Base-by-base conservation (phyloP, 768 basidiomycete genomes). In the Auriscalpium microsporum region DNA sequence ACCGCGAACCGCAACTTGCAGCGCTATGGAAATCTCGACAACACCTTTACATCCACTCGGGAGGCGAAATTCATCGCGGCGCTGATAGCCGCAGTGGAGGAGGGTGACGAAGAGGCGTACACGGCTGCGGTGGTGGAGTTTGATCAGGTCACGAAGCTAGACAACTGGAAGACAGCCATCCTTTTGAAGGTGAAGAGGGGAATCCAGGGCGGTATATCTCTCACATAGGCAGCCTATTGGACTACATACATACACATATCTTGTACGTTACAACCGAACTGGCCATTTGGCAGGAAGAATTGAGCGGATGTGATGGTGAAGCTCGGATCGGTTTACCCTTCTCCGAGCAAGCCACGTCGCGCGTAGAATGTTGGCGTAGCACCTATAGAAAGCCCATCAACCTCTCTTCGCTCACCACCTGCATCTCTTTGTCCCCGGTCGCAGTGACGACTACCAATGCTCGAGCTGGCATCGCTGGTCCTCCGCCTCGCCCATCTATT, bases 141-240 rank as follows among this genome's bases (percentile, higher is more conserved):
- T 67, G 94, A 98, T 69, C 86, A 93, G 66, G 81, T 97, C 58
- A 88, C 83, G 40, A 93, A 90, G 72, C 72, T 99, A 66, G 95
- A 98, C 68, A 88, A 87, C 69, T 96, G 93, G 94, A 98, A 97
- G 79, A 98, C 94, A 47, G 76, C 69, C 33, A 86, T 99, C 50
- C 69, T 99, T 66, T 74, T 98, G 65, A 90, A 87, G 74, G 86
- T 97, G 70, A 98, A 98, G 80, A 82, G 80, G 67, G 74, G 75
- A 19, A 81, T 94, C 48, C 77, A 86, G 55, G 78, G 80, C 51
- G 84, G 83, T 57, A 78, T 73, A 1, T 60, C 50, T 36, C 58
- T 66, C 35, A 64, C 60, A 42, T 68, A 61, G 61, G 40, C 40
- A 38, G 40, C 1, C 10, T 38, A n/a, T n/a, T n/a, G n/a, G n/a